Base-by-base conservation (phyloP, 2,329 filamentous ascomycete genomes). In the Botryosphaeria dothidea region DNA sequence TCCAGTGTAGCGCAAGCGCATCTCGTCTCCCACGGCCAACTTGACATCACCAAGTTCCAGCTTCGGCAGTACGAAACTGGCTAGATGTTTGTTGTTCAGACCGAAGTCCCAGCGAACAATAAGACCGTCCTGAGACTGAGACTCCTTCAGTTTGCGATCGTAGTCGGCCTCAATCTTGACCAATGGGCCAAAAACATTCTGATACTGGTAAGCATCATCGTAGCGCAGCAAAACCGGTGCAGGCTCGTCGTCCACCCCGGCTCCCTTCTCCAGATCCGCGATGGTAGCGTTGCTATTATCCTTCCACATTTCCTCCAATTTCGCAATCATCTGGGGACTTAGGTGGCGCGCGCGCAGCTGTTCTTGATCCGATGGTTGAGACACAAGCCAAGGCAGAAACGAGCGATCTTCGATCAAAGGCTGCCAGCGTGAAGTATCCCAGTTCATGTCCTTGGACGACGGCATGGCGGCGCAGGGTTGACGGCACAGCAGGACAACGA, bases 91-190 rank as follows among this genome's bases (percentile, higher is more conserved):
- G 82, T 96, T 96, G 82, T 99, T 99, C 52, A 99, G 83, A 69
- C 93, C 95, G 71, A 92, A 89, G 74, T 97, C 92, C 95, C 95
- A 99, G 64, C 92, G 90, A 66, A 99, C 93, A 45, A 93, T 87
- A 45, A 99, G 82, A n/a, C 92, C 92, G 79, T 99, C 95, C 79
- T 99, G 95, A 1, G 93, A 97, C 77, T 99, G 95, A 0, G 94
- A 93, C 77, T 99, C 95, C 81, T 99, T 99, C 71, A 99, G 85
- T 80, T 99, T 98, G 78, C 96, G 94, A 79, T 99, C 95, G 75
- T 99, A 99, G 79, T 99, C 95, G 48, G 95, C 96, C 78, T 99
- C 95, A 79, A 99, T 99, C 82, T 98, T 99, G 73, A 99, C 96
- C 15, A 99, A 84, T 0, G 95, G 95, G 0, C 95, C 95, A 76